Base-by-base conservation (phyloP, 768 basidiomycete species). In the Pulveroboletus ravenelii region DNA sequence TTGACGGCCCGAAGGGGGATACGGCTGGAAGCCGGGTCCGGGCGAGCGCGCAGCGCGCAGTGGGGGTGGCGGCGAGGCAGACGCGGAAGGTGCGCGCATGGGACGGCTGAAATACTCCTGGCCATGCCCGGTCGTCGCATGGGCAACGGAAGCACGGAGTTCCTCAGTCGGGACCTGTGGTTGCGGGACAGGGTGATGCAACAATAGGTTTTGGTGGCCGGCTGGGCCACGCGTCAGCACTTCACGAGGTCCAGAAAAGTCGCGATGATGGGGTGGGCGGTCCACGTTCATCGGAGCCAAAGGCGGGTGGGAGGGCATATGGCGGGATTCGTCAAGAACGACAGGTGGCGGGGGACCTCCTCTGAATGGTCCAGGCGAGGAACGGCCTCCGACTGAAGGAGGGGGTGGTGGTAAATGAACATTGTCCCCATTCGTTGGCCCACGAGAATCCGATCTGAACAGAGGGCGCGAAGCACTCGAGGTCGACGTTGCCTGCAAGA, bases 281-380 rank as follows among this genome's bases (percentile, higher is more conserved):
- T 87, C 84, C 8, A 86, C 76, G 12, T 72, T 78, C 89, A 92
- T 92, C 0, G 89, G 88, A 6, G 88, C 89, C 20, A 92, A 73
- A 2, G 79, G 84, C 0, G 85, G 80, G 53, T 87, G 86, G 4
- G 81, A 78, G 9, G 79, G 78, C 0, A 74, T 63, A 47, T 87
- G 86, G n/a, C 85, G 78, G 8, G 73, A 74, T 58, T 91, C 89
- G 53, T 90, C 88, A 9, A 91, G 69, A 45, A 87, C 77, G 36
- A 91, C 84, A 10, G 89, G 89, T 6, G 89, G 89, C 0, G 89
- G 89, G 3, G 87, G 85, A 2, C 88, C 87, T 31, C 89, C 89
- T 54, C 89, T 72, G 73, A 90, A 92, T 12, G 89, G 89, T 15
- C 80, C 79, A 0, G 87, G 84, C 1, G 81, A 81, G 10, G 77